These are phyloP conservation scores for Orobanche coerulescens DNA, from an alignment of 257 asterid genomes.

Conservation along the genomic window DNA sequence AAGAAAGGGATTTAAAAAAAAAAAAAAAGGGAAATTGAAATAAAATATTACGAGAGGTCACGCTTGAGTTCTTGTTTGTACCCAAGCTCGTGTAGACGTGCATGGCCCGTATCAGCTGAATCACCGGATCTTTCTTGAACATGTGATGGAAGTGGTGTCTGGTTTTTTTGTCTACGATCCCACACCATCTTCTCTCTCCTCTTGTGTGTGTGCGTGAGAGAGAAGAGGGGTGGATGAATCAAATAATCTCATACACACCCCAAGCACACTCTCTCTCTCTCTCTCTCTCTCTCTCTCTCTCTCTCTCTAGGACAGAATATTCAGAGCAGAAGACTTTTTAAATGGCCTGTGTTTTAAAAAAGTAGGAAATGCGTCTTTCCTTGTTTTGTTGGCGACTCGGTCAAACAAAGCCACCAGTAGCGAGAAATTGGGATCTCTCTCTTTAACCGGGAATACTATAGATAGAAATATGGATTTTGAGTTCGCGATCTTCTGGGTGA, in stretches of 20 bases:
- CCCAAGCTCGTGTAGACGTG: constrained; percentile 80
- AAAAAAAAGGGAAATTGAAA: not conserved
- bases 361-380: too few relatives aligned
- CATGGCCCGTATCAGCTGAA: constrained; percentile 67
- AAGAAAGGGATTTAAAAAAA: not conserved
- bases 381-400: too few relatives aligned
- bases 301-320: constrained; percentile 17
- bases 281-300: too few relatives aligned
- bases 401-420: too few relatives aligned
- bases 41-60: constrained; percentile 83
- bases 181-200: constrained; percentile 31
- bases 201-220: constrained; percentile 8
- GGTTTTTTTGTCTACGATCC: constrained; percentile 25
- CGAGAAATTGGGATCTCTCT: too few relatives aligned
- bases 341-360: too few relatives aligned
- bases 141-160: constrained; percentile 28
- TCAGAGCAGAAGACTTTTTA: constrained; percentile 4
- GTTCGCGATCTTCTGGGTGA: too few relatives aligned
- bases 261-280: not conserved
- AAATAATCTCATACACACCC: not conserved
- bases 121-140: constrained; percentile 22
- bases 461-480: too few relatives aligned
- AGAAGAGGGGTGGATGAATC: not conserved
- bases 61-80: constrained; percentile 99
- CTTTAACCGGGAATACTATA: too few relatives aligned